Evolutionary conservation across 495 filamentous ascomycete species (phyloP).

Genomic region (Daldinia childiae): DNA sequence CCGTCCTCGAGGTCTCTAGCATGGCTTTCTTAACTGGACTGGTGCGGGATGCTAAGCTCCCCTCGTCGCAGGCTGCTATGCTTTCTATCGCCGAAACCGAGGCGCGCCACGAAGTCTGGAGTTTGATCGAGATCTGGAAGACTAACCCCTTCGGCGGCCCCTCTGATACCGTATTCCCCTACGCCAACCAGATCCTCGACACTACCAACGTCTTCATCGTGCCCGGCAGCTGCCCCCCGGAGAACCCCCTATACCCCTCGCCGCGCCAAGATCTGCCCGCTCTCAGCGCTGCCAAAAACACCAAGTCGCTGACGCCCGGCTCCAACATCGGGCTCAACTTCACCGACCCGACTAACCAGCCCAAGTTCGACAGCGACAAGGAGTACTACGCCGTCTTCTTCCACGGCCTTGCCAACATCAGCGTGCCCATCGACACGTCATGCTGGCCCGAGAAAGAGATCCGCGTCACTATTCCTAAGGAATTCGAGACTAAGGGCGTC

Average conservation of each 20-base stretch:
- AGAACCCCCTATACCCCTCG: conserved; percentile 60
- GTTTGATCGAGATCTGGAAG: conserved; percentile 62
- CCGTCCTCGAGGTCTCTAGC: conserved; percentile 61
- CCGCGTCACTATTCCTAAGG: conserved; percentile 53
- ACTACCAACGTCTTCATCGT: conserved; percentile 60
- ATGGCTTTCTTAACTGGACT: conserved; percentile 66
- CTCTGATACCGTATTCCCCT: conserved; percentile 61
- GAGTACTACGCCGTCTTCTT: conserved; percentile 64
- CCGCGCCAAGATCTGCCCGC: conserved; percentile 57
- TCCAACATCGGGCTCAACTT: conserved; percentile 55
- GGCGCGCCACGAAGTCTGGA: conserved; percentile 61
- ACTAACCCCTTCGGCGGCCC: conserved; percentile 60
- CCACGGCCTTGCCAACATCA: conserved; percentile 57
- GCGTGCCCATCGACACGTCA: conserved; percentile 55
- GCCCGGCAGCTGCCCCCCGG: conserved; percentile 57
- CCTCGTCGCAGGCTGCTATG: conserved; percentile 55
- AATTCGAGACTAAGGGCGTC: conserved; percentile 61
- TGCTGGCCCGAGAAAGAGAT: conserved; percentile 45
- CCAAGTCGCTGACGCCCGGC: conserved; percentile 54
- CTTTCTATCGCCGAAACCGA: conserved; percentile 60
- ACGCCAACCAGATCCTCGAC: conserved; percentile 64
- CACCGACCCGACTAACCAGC: conserved; percentile 51
- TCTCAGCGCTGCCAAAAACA: conserved; percentile 50
- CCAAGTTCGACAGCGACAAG: conserved; percentile 47
- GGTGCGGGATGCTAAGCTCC: conserved; percentile 52